phyloP scores from a whole-genome alignment of 257 asterid species.

The Solanum piurae region DNA sequence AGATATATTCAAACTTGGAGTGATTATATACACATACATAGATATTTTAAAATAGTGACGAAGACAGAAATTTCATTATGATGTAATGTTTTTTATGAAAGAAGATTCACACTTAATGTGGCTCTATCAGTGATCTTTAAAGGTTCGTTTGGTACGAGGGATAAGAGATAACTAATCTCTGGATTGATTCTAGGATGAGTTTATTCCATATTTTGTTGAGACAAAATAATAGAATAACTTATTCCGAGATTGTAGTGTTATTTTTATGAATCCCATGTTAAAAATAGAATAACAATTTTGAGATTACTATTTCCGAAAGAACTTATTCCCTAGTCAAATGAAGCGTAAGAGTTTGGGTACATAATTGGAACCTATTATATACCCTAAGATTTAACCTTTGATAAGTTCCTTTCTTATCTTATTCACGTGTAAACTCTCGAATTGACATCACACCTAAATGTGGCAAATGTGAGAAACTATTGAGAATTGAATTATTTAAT shows the following conservation, averaged over 20 bases:
- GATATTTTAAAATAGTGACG: background rate
- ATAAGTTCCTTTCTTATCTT: background rate
- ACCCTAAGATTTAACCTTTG: background rate
- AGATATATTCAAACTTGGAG: background rate
- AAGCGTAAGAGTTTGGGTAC: background rate
- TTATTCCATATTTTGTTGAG: background rate
- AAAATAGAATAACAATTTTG: too few relatives aligned
- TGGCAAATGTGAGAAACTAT: background rate
- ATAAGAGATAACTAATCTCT: too few relatives aligned
- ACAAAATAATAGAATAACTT: too few relatives aligned
- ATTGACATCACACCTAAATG: background rate
- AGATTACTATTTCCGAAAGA: too few relatives aligned
- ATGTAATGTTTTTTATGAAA: background rate
- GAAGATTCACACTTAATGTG: too few relatives aligned
- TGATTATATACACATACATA: background rate
- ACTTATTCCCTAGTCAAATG: background rate
- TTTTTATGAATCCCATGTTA: background rate
- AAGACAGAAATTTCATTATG: background rate
- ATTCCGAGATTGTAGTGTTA: too few relatives aligned
- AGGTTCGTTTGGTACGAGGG: background rate
- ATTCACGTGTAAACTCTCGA: background rate
- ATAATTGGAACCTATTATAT: background rate
- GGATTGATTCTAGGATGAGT: too few relatives aligned
- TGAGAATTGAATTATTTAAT: background rate
- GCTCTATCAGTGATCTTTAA: background rate